Percentiles rank a stretch among this genome's conserved stretches.
Evolutionary conservation across 2,329 filamentous ascomycete genomes (phyloP).

Genomic region (Fusarium sp.): DNA sequence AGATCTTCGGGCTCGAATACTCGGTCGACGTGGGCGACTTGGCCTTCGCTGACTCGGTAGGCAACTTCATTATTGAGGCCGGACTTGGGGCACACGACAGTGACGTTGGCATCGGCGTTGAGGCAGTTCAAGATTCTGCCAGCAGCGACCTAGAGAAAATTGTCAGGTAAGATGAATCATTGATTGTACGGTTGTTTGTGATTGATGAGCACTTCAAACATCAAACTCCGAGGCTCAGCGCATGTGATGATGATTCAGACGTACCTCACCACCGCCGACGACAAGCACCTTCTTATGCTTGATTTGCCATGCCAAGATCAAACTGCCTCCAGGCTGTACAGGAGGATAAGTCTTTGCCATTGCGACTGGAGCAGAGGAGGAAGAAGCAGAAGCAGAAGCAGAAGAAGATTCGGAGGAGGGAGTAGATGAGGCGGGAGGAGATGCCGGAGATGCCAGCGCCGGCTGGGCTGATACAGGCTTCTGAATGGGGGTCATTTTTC

Average conservation of each 20-base stretch:
- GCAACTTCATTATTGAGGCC: slow-evolving; percentile 91
- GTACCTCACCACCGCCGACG: slow-evolving; percentile 91
- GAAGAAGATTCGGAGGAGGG: slow-evolving; percentile 10
- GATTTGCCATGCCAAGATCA: slow-evolving; percentile 96
- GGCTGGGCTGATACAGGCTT: slow-evolving; percentile 33
- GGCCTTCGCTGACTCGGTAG: slow-evolving; percentile 76
- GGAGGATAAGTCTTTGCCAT: slow-evolving; percentile 70
- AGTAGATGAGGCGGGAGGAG: slow-evolving; percentile 27
- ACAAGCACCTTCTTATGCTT: slow-evolving; percentile 89
- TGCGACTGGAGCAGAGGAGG: slow-evolving; percentile 11
- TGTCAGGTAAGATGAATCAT: not conserved
- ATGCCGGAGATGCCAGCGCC: slow-evolving; percentile 37
- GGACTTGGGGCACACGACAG: slow-evolving; percentile 79
- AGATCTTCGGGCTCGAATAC: slow-evolving; percentile 88
- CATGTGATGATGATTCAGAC: slow-evolving; percentile 40
- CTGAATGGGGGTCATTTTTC: slow-evolving; percentile 39
- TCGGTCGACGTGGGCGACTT: slow-evolving; percentile 83
- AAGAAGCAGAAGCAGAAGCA: slow-evolving; percentile 16
- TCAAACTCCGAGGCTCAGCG: slow-evolving; percentile 7
- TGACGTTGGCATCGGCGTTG: slow-evolving; percentile 92
- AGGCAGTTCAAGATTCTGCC: slow-evolving; percentile 93
- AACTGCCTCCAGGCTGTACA: slow-evolving; percentile 87
- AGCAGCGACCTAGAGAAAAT: slow-evolving; percentile 78
- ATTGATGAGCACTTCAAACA: not conserved
- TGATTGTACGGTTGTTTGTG: not conserved